phyloP scores from a whole-genome alignment of 176 grass and related monocot species.

The Oryza brachyantha region DNA sequence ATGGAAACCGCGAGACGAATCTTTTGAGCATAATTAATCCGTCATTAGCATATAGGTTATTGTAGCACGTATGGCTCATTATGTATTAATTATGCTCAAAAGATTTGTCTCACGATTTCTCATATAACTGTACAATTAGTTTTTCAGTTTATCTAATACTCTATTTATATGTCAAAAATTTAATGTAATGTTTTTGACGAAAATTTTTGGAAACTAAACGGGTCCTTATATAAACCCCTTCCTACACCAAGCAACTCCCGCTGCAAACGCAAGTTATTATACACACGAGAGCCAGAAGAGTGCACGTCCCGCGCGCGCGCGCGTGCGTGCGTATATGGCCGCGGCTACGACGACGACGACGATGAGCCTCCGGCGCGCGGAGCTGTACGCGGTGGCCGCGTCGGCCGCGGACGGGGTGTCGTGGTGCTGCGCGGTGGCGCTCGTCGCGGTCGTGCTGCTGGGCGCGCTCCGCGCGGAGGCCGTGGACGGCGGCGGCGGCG shows the following conservation, averaged over 20 bases:
- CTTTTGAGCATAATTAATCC: too few species aligned
- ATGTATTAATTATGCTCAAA: too few species aligned
- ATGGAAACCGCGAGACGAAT: too few species aligned
- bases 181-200: too few species aligned
- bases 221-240: background rate
- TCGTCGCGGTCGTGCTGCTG: slow-evolving; percentile 70
- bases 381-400: slow-evolving; percentile 40
- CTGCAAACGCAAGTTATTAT: background rate
- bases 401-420: slow-evolving; percentile 52
- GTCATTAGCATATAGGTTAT: too few species aligned
- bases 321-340: slow-evolving; percentile 1
- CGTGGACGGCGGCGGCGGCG: slow-evolving; percentile 26
- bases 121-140: too few species aligned
- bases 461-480: slow-evolving; percentile 48
- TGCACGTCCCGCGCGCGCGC: background rate
- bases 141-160: too few species aligned
- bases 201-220: too few species aligned
- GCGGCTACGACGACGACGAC: background rate
- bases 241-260: slow-evolving; percentile 26
- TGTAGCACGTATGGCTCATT: too few species aligned
- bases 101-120: too few species aligned
- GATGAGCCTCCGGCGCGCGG: background rate
- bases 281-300: background rate
- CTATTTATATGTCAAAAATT: too few species aligned
- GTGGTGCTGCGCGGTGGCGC: slow-evolving; percentile 65